These are phyloP conservation scores for Ogataea trehalophila DNA, from an alignment of 805 yeast genomes.

Conservation along the genomic window DNA sequence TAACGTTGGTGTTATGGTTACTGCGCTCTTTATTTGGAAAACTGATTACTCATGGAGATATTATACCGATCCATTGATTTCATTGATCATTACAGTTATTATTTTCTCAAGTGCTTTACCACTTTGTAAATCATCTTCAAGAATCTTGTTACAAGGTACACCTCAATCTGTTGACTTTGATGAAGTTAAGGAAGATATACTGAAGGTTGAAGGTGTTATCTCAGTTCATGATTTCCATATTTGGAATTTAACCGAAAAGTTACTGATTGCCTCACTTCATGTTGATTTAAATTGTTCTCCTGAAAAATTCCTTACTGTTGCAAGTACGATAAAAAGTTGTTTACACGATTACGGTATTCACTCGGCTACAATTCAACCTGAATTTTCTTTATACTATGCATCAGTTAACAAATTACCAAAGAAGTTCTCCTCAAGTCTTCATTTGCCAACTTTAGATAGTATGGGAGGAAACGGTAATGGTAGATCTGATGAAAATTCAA, in stretches of 20 bases:
- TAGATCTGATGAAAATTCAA: slow-evolving; percentile 7
- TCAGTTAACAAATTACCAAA: slow-evolving; percentile 26
- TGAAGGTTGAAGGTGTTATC: slow-evolving; percentile 63
- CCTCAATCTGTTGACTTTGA: slow-evolving; percentile 81
- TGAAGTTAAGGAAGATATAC: slow-evolving; percentile 62
- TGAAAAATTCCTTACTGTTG: slow-evolving; percentile 63
- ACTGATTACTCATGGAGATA: slow-evolving; percentile 85
- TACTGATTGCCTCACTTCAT: slow-evolving; percentile 84
- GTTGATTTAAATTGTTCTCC: slow-evolving; percentile 66
- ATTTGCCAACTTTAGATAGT: slow-evolving; percentile 2
- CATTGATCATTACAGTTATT: slow-evolving; percentile 78
- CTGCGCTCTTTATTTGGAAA: slow-evolving; percentile 92
- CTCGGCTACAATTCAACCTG: slow-evolving; percentile 95
- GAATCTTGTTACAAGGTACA: slow-evolving; percentile 87
- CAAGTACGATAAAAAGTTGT: slow-evolving; percentile 69
- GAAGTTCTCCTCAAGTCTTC: slow-evolving; percentile 22
- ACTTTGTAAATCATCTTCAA: slow-evolving; percentile 77
- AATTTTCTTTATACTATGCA: slow-evolving; percentile 46
- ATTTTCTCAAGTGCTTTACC: slow-evolving; percentile 92
- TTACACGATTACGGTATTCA: slow-evolving; percentile 84
- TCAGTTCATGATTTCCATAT: slow-evolving; percentile 94
- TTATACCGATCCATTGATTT: slow-evolving; percentile 81
- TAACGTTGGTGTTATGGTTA: slow-evolving; percentile 83
- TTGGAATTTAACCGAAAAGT: slow-evolving; percentile 90
- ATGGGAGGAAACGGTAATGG: neutral